phyloP scores from a whole-genome alignment of 352 stramenopile species.

The Phytophthora tentaculata region DNA sequence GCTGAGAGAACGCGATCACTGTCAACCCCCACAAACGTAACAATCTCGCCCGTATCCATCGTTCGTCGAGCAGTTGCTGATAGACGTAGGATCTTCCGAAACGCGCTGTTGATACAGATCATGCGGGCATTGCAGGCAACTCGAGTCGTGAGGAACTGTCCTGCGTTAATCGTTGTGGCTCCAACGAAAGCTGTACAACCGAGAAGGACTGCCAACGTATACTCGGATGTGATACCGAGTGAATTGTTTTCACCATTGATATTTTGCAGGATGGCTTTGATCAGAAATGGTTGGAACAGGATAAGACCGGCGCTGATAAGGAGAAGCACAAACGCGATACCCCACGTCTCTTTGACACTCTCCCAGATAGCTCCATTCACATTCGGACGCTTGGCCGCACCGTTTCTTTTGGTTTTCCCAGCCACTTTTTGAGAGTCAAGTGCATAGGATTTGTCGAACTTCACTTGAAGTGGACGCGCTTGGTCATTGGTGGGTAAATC shows the following conservation, averaged over 20 bases:
- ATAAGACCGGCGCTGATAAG: constrained; percentile 2
- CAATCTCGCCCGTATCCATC: constrained; percentile 61
- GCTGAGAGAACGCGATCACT: constrained; percentile 61
- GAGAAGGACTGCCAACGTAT: constrained; percentile 50
- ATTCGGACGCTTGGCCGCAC: constrained; percentile 19
- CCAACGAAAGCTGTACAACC: constrained; percentile 42
- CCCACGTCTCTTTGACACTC: constrained; percentile 10
- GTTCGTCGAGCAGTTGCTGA: constrained; percentile 50
- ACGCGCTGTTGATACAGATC: constrained; percentile 68
- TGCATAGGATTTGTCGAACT: constrained; percentile 4
- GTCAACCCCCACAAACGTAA: constrained; percentile 62
- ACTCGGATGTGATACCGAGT: constrained; percentile 56
- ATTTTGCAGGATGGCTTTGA: constrained; percentile 65
- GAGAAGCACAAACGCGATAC: constrained; percentile 4
- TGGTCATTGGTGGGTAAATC: constrained; percentile 48
- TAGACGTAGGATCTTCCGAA: constrained; percentile 59
- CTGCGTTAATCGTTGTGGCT: constrained; percentile 55
- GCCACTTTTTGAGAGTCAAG: background rate
- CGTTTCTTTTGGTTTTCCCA: background rate
- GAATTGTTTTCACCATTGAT: constrained; percentile 44
- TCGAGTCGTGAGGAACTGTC: constrained; percentile 54
- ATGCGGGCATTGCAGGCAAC: constrained; percentile 58
- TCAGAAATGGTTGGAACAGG: constrained; percentile 42
- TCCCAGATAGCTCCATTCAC: constrained; percentile 61
- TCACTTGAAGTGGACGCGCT: constrained; percentile 38